Base-by-base conservation (phyloP, 257 asterid genomes). In the Scutellaria galericulata region DNA sequence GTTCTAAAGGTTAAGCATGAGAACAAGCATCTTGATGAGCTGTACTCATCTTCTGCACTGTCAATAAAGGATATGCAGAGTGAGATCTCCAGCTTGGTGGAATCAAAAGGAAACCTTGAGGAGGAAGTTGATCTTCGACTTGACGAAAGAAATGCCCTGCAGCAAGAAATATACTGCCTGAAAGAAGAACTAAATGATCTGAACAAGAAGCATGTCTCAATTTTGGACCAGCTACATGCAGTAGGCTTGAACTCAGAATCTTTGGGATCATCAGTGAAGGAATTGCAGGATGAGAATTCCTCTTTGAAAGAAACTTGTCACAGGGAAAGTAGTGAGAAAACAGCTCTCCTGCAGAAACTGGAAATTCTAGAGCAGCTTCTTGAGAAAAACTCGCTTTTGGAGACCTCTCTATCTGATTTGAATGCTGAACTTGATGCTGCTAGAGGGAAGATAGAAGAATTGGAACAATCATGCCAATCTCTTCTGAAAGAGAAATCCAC, bases 131-230 rank as follows among this genome's bases (percentile, higher is more conserved):
- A 87, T 81, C 92, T 88, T 75, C 87, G 96, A 48, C 75, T 92
- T 60, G 96, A 90, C 76, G 82, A 95, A 77, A 88, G 96, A 84
- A 95, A 95, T 59, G 96, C 99, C 7, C 88, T 95, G 76, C 99
- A 95, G 83, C 97, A 90, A 80, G 99, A 95, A 80, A 90, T 92
- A 65, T 91, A 92, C 79, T 87, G 94, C 75, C 90, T 95, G 79
- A 95, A 84, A 79, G 98, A 95, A 84, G 97, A 95, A 73, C 79
- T 91, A 56, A 86, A 84, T 67, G 90, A 81, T 75, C 71, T 91
- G 84, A 88, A 79, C 78, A 79, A 77, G 80, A 86, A 84, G 52
- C 89, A 86, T 68, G 70, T 62, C 18, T 76, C 86, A 10, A 51
- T 92, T 72, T 66, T 88, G 89, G 88, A 86, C 54, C 96, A 90